Evolutionary conservation across 2,329 filamentous ascomycete species (phyloP).

Genomic region (Neopestalotiopsis sp.): DNA sequence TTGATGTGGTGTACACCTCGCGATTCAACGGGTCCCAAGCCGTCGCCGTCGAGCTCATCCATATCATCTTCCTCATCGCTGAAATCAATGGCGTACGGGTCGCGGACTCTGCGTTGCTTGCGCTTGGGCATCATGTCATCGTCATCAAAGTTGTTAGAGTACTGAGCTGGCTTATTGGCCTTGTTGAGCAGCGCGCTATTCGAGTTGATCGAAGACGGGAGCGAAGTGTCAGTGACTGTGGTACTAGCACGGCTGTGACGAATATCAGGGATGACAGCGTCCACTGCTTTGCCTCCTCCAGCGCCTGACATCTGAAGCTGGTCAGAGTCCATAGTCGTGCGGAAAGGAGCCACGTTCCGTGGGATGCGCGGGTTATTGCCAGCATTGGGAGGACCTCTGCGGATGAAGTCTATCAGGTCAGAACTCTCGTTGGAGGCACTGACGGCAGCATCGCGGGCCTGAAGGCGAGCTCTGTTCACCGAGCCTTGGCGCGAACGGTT

Average conservation of each 20-base stretch:
- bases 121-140: slow-evolving; percentile 68
- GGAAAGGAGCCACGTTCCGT: slow-evolving; percentile 82
- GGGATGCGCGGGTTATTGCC: slow-evolving; percentile 74
- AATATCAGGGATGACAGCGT: slow-evolving; percentile 61
- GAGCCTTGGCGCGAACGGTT: slow-evolving; percentile 39
- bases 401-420: slow-evolving; percentile 94
- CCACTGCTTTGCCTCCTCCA: slow-evolving; percentile 60
- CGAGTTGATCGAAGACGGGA: slow-evolving; percentile 73
- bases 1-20: background rate
- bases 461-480: slow-evolving; percentile 58
- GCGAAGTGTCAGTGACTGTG: slow-evolving; percentile 62
- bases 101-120: slow-evolving; percentile 78
- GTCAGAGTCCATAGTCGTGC: slow-evolving; percentile 85
- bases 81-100: slow-evolving; percentile 92
- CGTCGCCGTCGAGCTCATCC: slow-evolving; percentile 37
- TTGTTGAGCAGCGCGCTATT: slow-evolving; percentile 69
- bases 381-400: slow-evolving; percentile 74
- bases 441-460: slow-evolving; percentile 74
- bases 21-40: background rate
- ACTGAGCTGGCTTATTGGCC: slow-evolving; percentile 42
- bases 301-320: slow-evolving; percentile 60
- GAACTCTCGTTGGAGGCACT: slow-evolving; percentile 71
- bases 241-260: slow-evolving; percentile 63
- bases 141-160: slow-evolving; percentile 50
- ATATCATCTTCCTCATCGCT: slow-evolving; percentile 72